These are phyloP conservation scores for Daucus carota DNA, from an alignment of 129 eudicot species.

Conservation along the genomic window DH1_v3.0 NC_030389.2:29166501-29167000, in stretches of 20 bases:
- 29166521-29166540: too few relatives aligned
- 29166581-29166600: too few relatives aligned
- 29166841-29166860: background rate
- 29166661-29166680: background rate
- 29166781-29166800: background rate
- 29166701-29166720: background rate
- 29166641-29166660: background rate
- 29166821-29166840: background rate
- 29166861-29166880: too few relatives aligned
- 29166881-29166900: too few relatives aligned
- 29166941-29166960: too few relatives aligned
- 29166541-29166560: too few relatives aligned
- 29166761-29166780: background rate
- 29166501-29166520: background rate
- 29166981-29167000: too few relatives aligned
- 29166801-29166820: background rate
- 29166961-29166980: too few relatives aligned
- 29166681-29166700: background rate
- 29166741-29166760: background rate
- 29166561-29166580: too few relatives aligned
- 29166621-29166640: background rate
- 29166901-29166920: too few relatives aligned
- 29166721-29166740: background rate
- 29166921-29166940: too few relatives aligned
- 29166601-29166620: too few relatives aligned